Evolutionary conservation across 805 yeast genomes (phyloP).

Genomic region (Cyberlindnera mycetangii): DNA sequence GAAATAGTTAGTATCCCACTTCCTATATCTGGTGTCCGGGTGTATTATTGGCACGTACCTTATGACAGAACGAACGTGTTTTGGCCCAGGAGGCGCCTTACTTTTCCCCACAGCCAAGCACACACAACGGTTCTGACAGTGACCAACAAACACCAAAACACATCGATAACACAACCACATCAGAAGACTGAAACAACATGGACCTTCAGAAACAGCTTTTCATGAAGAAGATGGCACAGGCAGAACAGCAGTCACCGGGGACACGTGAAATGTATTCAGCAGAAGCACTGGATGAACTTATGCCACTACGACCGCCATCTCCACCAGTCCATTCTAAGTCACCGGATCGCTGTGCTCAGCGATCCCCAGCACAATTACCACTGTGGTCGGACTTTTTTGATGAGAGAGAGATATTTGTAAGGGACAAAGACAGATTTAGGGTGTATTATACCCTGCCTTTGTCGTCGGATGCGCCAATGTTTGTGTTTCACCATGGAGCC

Average conservation of each 20-base stretch:
- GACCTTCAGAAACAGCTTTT: slow-evolving; percentile 14
- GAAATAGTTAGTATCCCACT: background rate
- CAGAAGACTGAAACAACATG: background rate
- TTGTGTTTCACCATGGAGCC: slow-evolving; percentile 90
- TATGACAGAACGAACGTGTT: slow-evolving; percentile 2
- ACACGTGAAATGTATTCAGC: slow-evolving; percentile 2
- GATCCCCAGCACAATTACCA: background rate
- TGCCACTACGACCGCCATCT: slow-evolving; percentile 15
- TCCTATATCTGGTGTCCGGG: slow-evolving; percentile 8
- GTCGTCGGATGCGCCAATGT: slow-evolving; percentile 45
- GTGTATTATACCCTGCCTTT: slow-evolving; percentile 58
- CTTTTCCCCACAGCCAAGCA: background rate
- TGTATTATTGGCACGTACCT: background rate
- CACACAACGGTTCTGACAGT: too few relatives aligned
- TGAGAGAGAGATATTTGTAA: slow-evolving; percentile 21
- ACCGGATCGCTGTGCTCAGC: background rate
- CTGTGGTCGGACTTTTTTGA: slow-evolving; percentile 37
- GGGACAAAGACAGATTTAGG: slow-evolving; percentile 38
- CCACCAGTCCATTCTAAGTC: slow-evolving; percentile 9
- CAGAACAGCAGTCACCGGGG: slow-evolving; percentile 4
- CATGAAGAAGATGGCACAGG: slow-evolving; percentile 13
- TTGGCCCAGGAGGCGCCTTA: background rate
- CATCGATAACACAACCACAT: too few relatives aligned
- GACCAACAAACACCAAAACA: too few relatives aligned
- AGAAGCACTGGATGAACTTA: slow-evolving; percentile 13